These are phyloP conservation scores for Toxoplasma gondii DNA, from an alignment of 169 alveolate genomes.

Conservation along the genomic window DNA sequence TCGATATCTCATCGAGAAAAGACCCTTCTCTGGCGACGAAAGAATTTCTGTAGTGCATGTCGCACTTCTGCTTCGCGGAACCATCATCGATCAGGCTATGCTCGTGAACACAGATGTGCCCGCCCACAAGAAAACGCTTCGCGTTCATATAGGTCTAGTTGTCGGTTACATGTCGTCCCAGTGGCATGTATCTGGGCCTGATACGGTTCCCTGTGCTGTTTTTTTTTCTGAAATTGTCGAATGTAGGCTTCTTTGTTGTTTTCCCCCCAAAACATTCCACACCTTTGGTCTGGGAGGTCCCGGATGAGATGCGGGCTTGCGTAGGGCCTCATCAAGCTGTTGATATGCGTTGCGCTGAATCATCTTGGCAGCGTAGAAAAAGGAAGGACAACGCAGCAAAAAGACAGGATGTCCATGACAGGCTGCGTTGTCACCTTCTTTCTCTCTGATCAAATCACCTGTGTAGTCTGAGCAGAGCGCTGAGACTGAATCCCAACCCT, in stretches of 20 bases:
- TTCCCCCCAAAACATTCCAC: not conserved
- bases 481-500: not conserved
- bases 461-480: not conserved
- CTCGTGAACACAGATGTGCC: no score
- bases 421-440: not conserved
- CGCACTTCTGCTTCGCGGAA: no score
- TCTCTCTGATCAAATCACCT: not conserved
- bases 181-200: no score
- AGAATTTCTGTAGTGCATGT: no score
- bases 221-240: not conserved
- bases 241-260: no score
- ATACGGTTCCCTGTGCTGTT: no score
- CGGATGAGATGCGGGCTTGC: not conserved
- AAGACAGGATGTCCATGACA: not conserved
- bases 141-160: no score
- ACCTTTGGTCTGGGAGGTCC: not conserved
- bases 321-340: constrained; percentile 38
- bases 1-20: no score
- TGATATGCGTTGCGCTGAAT: constrained; percentile 39
- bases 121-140: no score
- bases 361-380: not conserved
- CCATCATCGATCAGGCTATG: no score
- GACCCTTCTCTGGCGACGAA: no score
- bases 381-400: not conserved
- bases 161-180: no score